phyloP scores from a whole-genome alignment of 2,329 filamentous ascomycete genomes.

The Emydomyces testavorans region DNA sequence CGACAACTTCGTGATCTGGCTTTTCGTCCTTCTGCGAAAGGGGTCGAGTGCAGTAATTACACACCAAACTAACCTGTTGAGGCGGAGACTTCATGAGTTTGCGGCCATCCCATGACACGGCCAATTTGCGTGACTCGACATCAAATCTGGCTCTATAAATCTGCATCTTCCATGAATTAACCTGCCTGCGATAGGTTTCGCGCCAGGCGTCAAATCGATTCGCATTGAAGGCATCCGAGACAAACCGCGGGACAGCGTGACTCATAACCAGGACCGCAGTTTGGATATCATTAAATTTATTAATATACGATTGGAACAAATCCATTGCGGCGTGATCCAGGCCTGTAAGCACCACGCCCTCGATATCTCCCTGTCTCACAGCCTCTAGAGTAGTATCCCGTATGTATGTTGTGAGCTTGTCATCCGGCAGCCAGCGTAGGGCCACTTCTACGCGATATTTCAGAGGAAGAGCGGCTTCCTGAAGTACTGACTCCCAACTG shows the following conservation, averaged over 20 bases:
- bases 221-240: slow-evolving; percentile 43
- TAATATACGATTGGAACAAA: slow-evolving; percentile 50
- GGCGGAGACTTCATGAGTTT: slow-evolving; percentile 40
- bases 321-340: slow-evolving; percentile 47
- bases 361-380: slow-evolving; percentile 46
- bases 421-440: slow-evolving; percentile 41
- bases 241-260: slow-evolving; percentile 47
- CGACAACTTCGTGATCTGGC: slow-evolving; percentile 11
- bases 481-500: slow-evolving; percentile 48
- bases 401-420: slow-evolving; percentile 42
- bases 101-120: slow-evolving; percentile 40
- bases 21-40: slow-evolving; percentile 36
- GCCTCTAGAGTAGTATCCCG: slow-evolving; percentile 42
- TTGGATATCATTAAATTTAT: slow-evolving; percentile 50
- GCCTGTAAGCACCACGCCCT: slow-evolving; percentile 52
- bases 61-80: slow-evolving; percentile 47
- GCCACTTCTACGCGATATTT: slow-evolving; percentile 52
- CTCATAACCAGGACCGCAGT: slow-evolving; percentile 51
- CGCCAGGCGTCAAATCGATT: slow-evolving; percentile 49
- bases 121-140: slow-evolving; percentile 45
- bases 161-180: slow-evolving; percentile 52
- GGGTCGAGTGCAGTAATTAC: slow-evolving; percentile 48
- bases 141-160: slow-evolving; percentile 49
- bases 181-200: slow-evolving; percentile 48
- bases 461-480: slow-evolving; percentile 47